Base-by-base conservation (phyloP, 768 basidiomycete genomes). In the Panellus pusillus region DNA sequence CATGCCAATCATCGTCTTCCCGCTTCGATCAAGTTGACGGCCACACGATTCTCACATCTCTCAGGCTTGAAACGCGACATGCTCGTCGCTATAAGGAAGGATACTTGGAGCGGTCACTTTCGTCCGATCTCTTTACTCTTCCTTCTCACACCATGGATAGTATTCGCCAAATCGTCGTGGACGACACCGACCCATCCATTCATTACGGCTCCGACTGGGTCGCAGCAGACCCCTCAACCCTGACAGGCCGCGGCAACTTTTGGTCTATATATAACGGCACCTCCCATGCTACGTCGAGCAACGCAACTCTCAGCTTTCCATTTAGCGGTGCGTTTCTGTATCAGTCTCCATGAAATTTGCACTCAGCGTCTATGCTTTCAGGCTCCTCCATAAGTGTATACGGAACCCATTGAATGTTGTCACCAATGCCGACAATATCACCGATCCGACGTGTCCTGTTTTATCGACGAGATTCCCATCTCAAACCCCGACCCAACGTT, bases 391-490 rank as follows among this genome's bases (percentile, higher is more conserved):
- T 65, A 9, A 36, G 29, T 19, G 54, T 70, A 9, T 65, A 51
- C 55, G 68, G 68, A 14, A 60, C 53, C n/a, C 7, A 58, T 51
- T 7, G 14, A 35, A n/a, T 15, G 15, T 44, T 19, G 20, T 9
- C 13, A 20, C 29, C 47, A 52, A 29, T 54, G 52, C 42, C 36
- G 29, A 57, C 47, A 53, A 58, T 52, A n/a, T 42, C 57, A 46
- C 52, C 2, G 65, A 67, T 53, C 68, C 65, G 7, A 48, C 50
- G 14, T 71, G 67, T 58, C 61, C 13, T 72, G 70, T 48, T 66
- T 65, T 52, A 43, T 72, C 40, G 68, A 72, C 53, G 41, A 50
- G 14, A 47, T 53, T 20, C 63, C 57, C 29, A 61, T 66, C 31
- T 54, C 44, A 3, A 36, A 61, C 9, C 52, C 49, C 12, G 29